Conservation (phyloP, 108 stramenopile genomes). For the Skeletonema menzelii region DNA sequence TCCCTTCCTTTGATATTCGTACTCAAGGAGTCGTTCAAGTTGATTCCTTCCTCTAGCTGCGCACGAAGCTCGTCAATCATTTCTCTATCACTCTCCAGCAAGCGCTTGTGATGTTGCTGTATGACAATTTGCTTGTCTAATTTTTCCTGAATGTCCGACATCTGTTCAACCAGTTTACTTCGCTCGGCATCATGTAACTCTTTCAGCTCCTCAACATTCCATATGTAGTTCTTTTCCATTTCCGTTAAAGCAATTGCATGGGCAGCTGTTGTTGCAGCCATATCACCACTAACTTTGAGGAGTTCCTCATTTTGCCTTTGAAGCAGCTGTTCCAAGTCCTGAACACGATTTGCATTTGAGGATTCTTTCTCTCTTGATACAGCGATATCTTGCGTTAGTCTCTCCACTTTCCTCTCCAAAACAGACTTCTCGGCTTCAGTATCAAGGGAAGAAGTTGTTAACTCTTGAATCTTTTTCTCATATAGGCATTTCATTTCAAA, state of each 20-base stretch:
- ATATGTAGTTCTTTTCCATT: not conserved
- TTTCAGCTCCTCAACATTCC: not conserved
- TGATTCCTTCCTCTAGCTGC: slow-evolving; percentile 11
- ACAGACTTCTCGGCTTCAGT: slow-evolving; percentile 1
- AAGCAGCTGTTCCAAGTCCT: slow-evolving; percentile 9
- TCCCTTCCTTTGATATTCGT: slow-evolving; percentile 4
- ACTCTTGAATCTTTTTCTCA: not conserved
- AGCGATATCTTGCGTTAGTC: not conserved
- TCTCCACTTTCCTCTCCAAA: not conserved
- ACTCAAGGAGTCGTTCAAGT: slow-evolving; percentile 9
- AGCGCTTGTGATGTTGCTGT: not conserved
- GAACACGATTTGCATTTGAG: not conserved
- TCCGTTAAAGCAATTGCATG: slow-evolving; percentile 13
- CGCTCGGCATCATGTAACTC: slow-evolving; percentile 6
- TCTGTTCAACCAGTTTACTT: slow-evolving; percentile 1
- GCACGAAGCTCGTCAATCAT: slow-evolving; percentile 6
- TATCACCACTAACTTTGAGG: not conserved
- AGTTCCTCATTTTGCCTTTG: slow-evolving; percentile 2
- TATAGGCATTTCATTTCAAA: not conserved
- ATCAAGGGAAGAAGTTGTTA: not conserved
- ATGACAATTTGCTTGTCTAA: not conserved
- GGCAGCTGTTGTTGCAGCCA: not conserved
- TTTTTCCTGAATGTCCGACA: not conserved
- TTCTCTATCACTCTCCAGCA: not conserved
- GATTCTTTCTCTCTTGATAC: not conserved